Conservation (phyloP, 208 protist genomes). For the Angomonas ambiguus region DNA sequence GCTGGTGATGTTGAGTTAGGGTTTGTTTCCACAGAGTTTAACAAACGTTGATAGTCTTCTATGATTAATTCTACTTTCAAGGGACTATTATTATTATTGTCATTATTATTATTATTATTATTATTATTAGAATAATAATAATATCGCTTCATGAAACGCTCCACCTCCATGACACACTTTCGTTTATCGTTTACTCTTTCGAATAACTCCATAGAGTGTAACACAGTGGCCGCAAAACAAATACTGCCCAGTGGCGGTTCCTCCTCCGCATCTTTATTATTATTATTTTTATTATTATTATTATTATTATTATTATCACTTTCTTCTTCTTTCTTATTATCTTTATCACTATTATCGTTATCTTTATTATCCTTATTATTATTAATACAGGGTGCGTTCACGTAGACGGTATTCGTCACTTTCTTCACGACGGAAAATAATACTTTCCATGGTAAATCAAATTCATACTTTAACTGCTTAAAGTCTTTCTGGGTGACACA, state of each 20-base stretch:
- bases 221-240: constrained; percentile 38
- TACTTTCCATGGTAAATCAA: background rate
- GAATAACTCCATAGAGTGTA: constrained; percentile 72
- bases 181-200: constrained; percentile 38
- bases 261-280: too few species aligned
- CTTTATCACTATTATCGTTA: background rate
- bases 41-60: too few species aligned
- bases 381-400: background rate
- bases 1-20: too few species aligned
- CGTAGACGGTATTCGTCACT: too few species aligned
- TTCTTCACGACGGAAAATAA: background rate
- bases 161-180: constrained; percentile 25
- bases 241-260: constrained; percentile 25
- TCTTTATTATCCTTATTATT: too few species aligned
- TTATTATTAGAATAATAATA: constrained; percentile 5
- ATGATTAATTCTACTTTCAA: too few species aligned
- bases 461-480: background rate
- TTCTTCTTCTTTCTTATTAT: too few species aligned
- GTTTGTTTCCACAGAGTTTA: too few species aligned
- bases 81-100: too few species aligned
- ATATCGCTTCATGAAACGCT: constrained; percentile 34
- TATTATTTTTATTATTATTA: constrained; percentile 5
- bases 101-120: too few species aligned
- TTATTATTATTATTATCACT: background rate
- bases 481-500: background rate